Evolutionary conservation across 2,329 filamentous ascomycete species (phyloP), one percentile per base, ranked within the genome.

Genomic region (Neofusicoccum sp.): DNA sequence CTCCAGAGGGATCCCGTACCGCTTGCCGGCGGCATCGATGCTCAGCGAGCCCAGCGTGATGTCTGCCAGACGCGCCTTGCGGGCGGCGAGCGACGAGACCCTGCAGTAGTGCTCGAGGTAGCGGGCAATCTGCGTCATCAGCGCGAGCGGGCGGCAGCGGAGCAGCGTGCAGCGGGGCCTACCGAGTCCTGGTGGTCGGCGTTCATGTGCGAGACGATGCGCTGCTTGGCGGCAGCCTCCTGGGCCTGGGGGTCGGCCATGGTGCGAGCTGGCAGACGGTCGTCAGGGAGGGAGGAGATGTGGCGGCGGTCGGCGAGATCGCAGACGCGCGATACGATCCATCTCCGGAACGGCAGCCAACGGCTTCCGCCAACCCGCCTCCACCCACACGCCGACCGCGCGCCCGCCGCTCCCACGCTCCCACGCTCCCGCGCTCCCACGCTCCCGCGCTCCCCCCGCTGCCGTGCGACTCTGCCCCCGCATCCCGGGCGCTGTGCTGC

Each of bases 151-250:
- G 57, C 16, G 47, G 28, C 7, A 33, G 56, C 60, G 41, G 20
- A 24, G 51, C 33, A 43, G 40, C 28, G 3, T 12, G 51, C 11
- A 31, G 36, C 34, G 14, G 34, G 30, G 36, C 70, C 24, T 71
- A 80, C 85, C 61, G 91, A 90, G 67, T 85, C 82, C 56, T 82
- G 79, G 77, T 96, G 93, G 74, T 93, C 89, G 44, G 80, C 79
- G 78, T 97, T 96, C 90, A 97, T 95, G 79, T 97, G 93, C 34
- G 80, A 80, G 70, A 93, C 84, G 73, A 91, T 87, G 62, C 87
- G 85, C 61, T 79, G 68, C 70, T 86, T 86, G 62, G 79, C 75
- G 0, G 78, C 80, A 40, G 75, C 76, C 58, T 82, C 80, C 65
- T 78, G 70, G n/a, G 71, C 64, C 33, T 71, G 69, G 60, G 68